phyloP scores from a whole-genome alignment of 192 early-diverging fungal species.

The Linnemannia elongata region DNA sequence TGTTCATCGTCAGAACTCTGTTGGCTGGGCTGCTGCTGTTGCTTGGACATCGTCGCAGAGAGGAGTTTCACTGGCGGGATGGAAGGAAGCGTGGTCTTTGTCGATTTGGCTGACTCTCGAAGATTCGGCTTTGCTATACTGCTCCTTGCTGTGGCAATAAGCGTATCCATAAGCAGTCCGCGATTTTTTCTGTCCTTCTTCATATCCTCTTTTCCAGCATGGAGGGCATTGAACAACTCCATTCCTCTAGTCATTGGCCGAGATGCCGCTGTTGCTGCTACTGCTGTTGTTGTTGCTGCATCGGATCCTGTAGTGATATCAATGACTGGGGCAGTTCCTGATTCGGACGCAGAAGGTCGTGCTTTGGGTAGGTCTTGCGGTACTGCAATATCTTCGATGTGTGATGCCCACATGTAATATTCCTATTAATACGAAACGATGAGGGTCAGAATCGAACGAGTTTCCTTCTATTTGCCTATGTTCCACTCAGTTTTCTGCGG shows the following conservation, averaged over 20 bases:
- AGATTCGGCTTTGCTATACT: neutral
- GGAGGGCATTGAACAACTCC: neutral
- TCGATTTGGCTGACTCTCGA: neutral
- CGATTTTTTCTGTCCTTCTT: neutral
- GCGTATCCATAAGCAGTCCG: neutral
- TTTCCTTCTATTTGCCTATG: neutral
- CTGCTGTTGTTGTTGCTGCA: neutral
- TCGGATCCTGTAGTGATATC: neutral
- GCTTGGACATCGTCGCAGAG: neutral
- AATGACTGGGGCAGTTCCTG: neutral
- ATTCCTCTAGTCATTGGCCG: neutral
- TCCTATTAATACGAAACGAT: slow-evolving; percentile 4
- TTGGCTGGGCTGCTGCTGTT: neutral
- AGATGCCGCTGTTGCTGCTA: neutral
- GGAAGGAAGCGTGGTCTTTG: neutral
- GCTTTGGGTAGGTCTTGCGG: neutral
- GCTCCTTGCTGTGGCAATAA: neutral
- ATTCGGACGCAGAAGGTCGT: neutral
- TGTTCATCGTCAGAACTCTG: neutral
- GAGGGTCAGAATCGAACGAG: neutral
- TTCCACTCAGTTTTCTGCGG: neutral
- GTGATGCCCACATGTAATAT: slow-evolving; percentile 23
- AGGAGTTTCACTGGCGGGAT: neutral
- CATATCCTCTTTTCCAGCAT: neutral
- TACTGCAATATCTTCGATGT: neutral